phyloP scores from a whole-genome alignment of 345 rosid genomes.

The Mallotus nudiflorus region DNA sequence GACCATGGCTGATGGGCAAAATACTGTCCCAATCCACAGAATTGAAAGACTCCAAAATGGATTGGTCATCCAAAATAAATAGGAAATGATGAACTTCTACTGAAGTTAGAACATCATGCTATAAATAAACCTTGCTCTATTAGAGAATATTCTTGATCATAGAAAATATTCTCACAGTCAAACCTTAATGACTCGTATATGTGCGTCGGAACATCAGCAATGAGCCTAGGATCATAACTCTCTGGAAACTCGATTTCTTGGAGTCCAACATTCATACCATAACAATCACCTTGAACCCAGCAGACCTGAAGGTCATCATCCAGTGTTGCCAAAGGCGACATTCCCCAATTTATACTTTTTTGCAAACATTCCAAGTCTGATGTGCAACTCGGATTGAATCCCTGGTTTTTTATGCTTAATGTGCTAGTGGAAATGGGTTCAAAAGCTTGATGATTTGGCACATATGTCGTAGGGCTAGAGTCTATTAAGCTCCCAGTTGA shows the following conservation, averaged over 20 bases:
- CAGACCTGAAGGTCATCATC: constrained; percentile 49
- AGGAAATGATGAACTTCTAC: constrained; percentile 8
- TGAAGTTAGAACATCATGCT: constrained; percentile 38
- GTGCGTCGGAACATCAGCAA: constrained; percentile 52
- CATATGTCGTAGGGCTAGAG: constrained; percentile 26
- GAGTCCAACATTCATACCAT: constrained; percentile 46
- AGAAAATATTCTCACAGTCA: constrained; percentile 47
- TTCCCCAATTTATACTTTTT: constrained; percentile 40
- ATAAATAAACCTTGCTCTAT: constrained; percentile 72
- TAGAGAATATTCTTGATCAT: constrained; percentile 58
- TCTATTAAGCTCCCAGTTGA: constrained; percentile 17
- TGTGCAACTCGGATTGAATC: constrained; percentile 35
- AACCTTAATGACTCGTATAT: constrained; percentile 52
- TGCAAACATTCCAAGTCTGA: constrained; percentile 38
- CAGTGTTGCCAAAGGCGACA: constrained; percentile 33
- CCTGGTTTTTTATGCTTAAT: constrained; percentile 38
- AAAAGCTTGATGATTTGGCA: constrained; percentile 29
- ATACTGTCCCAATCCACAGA: constrained; percentile 29
- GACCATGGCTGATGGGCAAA: constrained; percentile 21
- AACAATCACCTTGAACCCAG: constrained; percentile 54
- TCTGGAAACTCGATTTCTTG: constrained; percentile 48
- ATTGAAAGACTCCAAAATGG: constrained; percentile 19
- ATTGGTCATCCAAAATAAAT: constrained; percentile 24
- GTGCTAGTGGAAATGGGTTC: constrained; percentile 37
- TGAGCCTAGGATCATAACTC: constrained; percentile 36